Evolutionary conservation across 176 grass and related monocot species (phyloP).

Genomic region (Triticum turgidum): DNA sequence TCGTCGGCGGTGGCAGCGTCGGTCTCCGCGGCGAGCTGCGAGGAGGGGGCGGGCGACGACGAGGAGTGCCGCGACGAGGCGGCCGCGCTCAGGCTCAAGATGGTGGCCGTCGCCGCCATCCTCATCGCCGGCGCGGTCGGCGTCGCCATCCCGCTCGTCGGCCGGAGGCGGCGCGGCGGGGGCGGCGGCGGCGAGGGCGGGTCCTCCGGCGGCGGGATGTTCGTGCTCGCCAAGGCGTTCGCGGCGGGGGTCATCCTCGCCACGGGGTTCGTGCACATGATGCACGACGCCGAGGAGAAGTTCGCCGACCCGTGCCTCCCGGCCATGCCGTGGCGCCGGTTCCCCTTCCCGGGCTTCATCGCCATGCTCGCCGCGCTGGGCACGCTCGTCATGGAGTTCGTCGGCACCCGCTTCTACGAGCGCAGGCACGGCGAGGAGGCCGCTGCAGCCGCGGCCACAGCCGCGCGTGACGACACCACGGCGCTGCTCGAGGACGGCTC

Average conservation of each 20-base stretch:
- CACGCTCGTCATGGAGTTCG: conserved; percentile 71
- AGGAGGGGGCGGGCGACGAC: neutral
- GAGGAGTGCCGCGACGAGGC: conserved; percentile 63
- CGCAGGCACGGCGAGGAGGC: conserved; percentile 37
- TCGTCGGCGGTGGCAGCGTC: conserved; percentile 31
- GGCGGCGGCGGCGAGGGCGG: neutral
- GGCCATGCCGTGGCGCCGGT: conserved; percentile 53
- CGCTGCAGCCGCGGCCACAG: neutral
- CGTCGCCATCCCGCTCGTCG: conserved; percentile 63
- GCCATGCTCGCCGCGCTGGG: conserved; percentile 83
- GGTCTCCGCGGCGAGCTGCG: conserved; percentile 52
- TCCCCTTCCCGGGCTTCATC: conserved; percentile 88
- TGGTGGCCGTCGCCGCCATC: conserved; percentile 55
- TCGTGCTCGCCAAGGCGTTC: conserved; percentile 73
- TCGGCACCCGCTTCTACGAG: conserved; percentile 69
- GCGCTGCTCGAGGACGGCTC: conserved; percentile 12
- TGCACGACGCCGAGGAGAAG: conserved; percentile 57
- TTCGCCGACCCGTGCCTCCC: conserved; percentile 62
- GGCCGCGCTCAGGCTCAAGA: conserved; percentile 60
- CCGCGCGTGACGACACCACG: neutral
- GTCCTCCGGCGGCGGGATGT: conserved; percentile 25
- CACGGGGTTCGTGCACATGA: conserved; percentile 87
- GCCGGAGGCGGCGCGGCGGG: conserved; percentile 1
- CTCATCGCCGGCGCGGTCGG: conserved; percentile 50
- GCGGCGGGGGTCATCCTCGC: conserved; percentile 78